phyloP scores from a whole-genome alignment of 2,329 filamentous ascomycete species.

The Aspergillus flavus region DNA sequence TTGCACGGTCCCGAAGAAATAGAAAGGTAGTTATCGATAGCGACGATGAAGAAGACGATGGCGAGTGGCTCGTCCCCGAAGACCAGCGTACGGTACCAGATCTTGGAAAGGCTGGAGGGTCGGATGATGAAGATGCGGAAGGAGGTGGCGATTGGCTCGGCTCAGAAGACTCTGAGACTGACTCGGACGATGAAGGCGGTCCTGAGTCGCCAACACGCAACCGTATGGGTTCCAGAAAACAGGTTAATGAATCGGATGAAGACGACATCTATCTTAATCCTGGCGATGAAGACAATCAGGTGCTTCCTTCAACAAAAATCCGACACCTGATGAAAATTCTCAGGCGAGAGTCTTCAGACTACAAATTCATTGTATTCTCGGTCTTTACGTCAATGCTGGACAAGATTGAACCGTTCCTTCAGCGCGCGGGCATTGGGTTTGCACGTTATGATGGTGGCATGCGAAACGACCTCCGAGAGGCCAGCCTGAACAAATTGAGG shows the following conservation, averaged over 20 bases:
- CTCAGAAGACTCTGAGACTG: constrained; percentile 67
- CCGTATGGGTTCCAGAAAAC: constrained; percentile 17
- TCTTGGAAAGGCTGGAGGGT: constrained; percentile 78
- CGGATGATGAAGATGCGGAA: constrained; percentile 85
- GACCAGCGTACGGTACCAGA: constrained; percentile 61
- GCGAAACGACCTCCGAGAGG: constrained; percentile 90
- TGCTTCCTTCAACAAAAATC: constrained; percentile 79
- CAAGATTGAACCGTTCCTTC: constrained; percentile 88
- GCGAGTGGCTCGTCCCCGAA: constrained; percentile 77
- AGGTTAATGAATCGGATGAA: constrained; percentile 47
- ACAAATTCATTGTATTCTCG: constrained; percentile 98
- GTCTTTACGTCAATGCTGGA: constrained; percentile 99
- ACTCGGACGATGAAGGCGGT: constrained; percentile 38
- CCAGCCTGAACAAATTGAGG: constrained; percentile 75
- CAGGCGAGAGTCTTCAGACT: constrained; percentile 71
- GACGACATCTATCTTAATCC: constrained; percentile 45
- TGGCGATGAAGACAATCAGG: constrained; percentile 47
- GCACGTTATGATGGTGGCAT: constrained; percentile 94
- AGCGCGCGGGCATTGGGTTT: constrained; percentile 71
- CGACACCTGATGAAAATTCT: constrained; percentile 81
- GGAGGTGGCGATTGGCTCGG: constrained; percentile 79
- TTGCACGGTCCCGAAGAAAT: constrained; percentile 38
- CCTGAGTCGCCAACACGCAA: constrained; percentile 33
- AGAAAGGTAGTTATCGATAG: constrained; percentile 54
- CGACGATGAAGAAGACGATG: constrained; percentile 66